Base-by-base conservation (phyloP, 176 grass and related monocot species). In the Miscanthus lutarioriparius region DNA sequence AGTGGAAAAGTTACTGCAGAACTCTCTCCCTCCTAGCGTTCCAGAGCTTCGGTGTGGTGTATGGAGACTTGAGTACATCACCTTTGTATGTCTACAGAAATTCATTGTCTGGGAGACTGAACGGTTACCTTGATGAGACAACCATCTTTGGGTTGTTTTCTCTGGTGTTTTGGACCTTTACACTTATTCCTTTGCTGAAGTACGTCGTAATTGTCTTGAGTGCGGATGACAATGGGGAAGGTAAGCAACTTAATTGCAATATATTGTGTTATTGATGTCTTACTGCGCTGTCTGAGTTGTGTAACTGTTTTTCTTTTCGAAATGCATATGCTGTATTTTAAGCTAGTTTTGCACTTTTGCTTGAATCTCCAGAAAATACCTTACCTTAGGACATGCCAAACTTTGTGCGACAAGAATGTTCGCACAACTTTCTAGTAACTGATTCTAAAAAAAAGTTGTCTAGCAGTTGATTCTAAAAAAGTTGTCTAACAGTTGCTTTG, bases 31-130 rank as follows among this genome's bases (percentile, higher is more conserved):
- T 94, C 2, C 82, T 94, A 82, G 74, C 89, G 41, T 91, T 91
- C 22, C 92, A 94, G 86, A 94, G 92, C 87, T 84, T 94, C 25
- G 89, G 92, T 13, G 86, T 94, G 49, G 92, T 94, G 40, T 94
- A 94, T n/a, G 92, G 92, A 19, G 92, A 94, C 67, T 63, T 91
- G 48, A 89, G 89, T 41, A 94, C 86, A 0, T 94, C 92, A 5
- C 89, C 89, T 78, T 43, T 94, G 43, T 91, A 94, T 10, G 92
- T 94, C 67, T 91, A 84, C 77, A 70, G 79, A 66, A 94, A 74
- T 41, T 59, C 89, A 39, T 70, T 94, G 47, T 94, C 89, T 3
- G 84, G 86, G 43, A 88, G 43, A 8, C 49, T 94, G 41, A 4
- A n/a, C 3, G 4, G 3, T 28, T 84, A 89, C 38, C 25, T 59